Base-by-base conservation (phyloP, 257 asterid genomes). In the Solanum virginianum region DNA sequence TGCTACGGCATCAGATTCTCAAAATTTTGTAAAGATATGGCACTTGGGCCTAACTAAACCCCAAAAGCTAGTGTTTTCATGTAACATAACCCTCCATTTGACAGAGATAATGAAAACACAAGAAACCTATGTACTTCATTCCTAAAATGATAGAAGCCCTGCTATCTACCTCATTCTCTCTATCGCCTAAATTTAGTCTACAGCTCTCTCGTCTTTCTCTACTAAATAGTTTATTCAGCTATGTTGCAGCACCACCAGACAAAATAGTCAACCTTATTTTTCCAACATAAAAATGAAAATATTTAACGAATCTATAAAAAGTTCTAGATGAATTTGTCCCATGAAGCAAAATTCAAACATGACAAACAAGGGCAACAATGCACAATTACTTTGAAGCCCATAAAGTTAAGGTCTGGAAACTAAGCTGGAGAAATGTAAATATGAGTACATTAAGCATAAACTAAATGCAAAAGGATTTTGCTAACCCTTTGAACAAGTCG, bases 401-500 rank as follows among this genome's bases (percentile, higher is more conserved):
- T 14, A 24, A 77, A 51, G 24, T 26, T 51, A 26, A 77, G 82
- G 60, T 77, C 24, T 77, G 24, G 10, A 77, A 77, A 77, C 53
- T 51, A 77, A 51, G 63, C 43, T 15, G 26, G 63, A 77, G 82
- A 75, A 51, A 72, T 26, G 47, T 77, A 77, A 51, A 15, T 16
- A 24, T 77, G 43, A 49, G 82, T 51, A 26, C 82, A 51, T 51
- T 51, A 24, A 51, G 45, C 47, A 77, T 47, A 77, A 51, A 15
- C 24, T 49, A 77, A 51, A 20, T 17, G 43, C 63, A 77, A 77
- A 77, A 72, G 43, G 26, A 49, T 4, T 66, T 87, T 83, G 74
- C 95, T 89, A 85, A 95, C 99, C 95, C 99, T 92, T 88, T 95
- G 99, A 82, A 96, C 98, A 75, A 95, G 93, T 88, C 96, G 96